phyloP scores from a whole-genome alignment of 139 green algal genomes.

The Closterium sp. region DNA sequence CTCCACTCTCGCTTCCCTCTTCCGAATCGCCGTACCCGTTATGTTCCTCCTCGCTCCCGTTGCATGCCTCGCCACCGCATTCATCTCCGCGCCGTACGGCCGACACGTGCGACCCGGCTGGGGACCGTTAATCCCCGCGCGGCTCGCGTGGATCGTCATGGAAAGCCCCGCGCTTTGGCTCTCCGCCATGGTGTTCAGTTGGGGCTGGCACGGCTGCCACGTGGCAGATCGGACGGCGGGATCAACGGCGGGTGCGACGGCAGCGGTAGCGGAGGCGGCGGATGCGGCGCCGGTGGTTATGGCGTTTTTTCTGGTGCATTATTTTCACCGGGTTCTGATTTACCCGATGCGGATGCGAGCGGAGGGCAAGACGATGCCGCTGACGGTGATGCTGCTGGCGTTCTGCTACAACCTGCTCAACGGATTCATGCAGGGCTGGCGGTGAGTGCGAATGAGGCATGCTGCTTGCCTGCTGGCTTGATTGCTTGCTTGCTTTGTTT shows the following conservation, averaged over 20 bases:
- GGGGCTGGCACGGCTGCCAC: background rate
- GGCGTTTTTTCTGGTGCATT: constrained; percentile 11
- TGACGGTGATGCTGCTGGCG: constrained; percentile 12
- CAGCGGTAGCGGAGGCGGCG: background rate
- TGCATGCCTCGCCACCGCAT: background rate
- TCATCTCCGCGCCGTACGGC: constrained; percentile 24
- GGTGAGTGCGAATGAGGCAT: background rate
- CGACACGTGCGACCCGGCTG: constrained; percentile 16
- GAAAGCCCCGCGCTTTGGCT: constrained; percentile 21
- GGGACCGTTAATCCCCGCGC: constrained; percentile 4
- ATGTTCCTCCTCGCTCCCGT: constrained; percentile 15
- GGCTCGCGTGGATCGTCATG: constrained; percentile 15
- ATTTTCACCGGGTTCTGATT: constrained; percentile 2
- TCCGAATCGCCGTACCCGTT: background rate
- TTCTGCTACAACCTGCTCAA: constrained; percentile 22
- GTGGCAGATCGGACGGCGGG: background rate
- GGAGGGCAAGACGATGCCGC: constrained; percentile 8
- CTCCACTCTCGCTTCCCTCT: background rate
- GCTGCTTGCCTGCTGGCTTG: no score
- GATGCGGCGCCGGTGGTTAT: background rate
- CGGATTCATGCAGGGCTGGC: constrained; percentile 9
- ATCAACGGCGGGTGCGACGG: background rate
- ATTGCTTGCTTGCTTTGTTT: no score
- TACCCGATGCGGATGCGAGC: constrained; percentile 16
- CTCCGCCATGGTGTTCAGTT: background rate